A percentile compares a stretch with the other conserved stretches of the same genome.
Evolutionary conservation across 140 eudicot species (phyloP).

Genomic region (Artemisia princeps): DNA sequence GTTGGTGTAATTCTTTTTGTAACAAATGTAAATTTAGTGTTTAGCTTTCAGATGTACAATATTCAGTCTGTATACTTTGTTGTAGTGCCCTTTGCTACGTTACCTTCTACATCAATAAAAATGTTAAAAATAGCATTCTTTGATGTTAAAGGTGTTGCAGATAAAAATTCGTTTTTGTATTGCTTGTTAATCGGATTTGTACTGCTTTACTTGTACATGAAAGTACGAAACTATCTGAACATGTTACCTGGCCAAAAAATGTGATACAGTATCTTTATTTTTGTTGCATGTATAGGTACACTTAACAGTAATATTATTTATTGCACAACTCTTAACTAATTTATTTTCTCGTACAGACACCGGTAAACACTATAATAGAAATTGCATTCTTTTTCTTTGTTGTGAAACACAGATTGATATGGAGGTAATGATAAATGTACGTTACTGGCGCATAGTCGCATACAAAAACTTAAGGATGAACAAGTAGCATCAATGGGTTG

Average conservation of each 20-base stretch:
- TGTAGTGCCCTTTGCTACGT: constrained; percentile 18
- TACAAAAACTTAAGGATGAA: constrained; percentile 9
- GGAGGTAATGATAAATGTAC: constrained; percentile 2
- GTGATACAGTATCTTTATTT: neutral
- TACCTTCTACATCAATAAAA: constrained; percentile 24
- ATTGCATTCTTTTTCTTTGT: neutral
- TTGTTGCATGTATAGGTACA: no score
- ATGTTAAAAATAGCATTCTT: constrained; percentile 8
- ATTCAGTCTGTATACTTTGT: constrained; percentile 15
- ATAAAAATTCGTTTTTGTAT: no score
- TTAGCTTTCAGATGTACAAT: constrained; percentile 23
- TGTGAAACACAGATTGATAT: no score
- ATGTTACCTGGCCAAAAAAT: no score
- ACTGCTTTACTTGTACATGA: no score
- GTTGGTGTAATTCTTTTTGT: constrained; percentile 29
- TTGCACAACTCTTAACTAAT: neutral
- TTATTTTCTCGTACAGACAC: neutral
- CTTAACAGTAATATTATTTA: neutral
- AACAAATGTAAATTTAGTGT: constrained; percentile 19
- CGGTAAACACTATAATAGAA: neutral
- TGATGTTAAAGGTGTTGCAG: no score
- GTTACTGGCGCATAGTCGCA: neutral
- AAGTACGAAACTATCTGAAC: no score
- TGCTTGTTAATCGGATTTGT: no score
- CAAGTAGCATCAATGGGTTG: constrained; percentile 15